These are phyloP conservation scores for Cyclotella sp. DNA, from an alignment of 108 stramenopile species.

Conservation along the genomic window DNA sequence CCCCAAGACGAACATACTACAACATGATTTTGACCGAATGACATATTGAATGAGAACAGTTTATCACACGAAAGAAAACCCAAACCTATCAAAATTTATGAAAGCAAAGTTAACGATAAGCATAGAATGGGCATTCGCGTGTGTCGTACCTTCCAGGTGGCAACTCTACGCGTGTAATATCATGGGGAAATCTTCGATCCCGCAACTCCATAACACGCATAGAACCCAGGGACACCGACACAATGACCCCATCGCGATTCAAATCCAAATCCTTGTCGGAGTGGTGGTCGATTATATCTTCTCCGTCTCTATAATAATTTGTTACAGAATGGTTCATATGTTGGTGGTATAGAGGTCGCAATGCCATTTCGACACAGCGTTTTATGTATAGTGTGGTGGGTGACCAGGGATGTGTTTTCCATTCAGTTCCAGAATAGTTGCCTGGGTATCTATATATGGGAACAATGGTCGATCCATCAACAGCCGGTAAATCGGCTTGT, in stretches of 20 bases:
- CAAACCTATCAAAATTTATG: neutral
- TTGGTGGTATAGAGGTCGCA: slow-evolving; percentile 67
- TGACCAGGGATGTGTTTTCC: slow-evolving; percentile 73
- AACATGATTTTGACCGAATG: neutral
- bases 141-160: slow-evolving; percentile 51
- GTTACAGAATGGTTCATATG: slow-evolving; percentile 84
- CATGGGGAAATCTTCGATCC: slow-evolving; percentile 61
- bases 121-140: neutral
- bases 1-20: slow-evolving; percentile 74
- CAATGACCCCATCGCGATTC: slow-evolving; percentile 74
- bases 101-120: too few relatives aligned
- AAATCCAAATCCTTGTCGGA: slow-evolving; percentile 81
- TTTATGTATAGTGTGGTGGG: slow-evolving; percentile 62
- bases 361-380: slow-evolving; percentile 61
- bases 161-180: slow-evolving; percentile 59
- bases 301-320: slow-evolving; percentile 76
- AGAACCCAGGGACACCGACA: slow-evolving; percentile 70
- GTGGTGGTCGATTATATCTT: slow-evolving; percentile 77
- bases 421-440: slow-evolving; percentile 77
- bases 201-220: slow-evolving; percentile 68
- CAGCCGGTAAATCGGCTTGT: slow-evolving; percentile 61
- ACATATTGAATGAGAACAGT: neutral
- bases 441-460: slow-evolving; percentile 69
- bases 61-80: neutral
- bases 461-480: slow-evolving; percentile 20